phyloP scores from a whole-genome alignment of 495 filamentous ascomycete species.

The Xylaria palmicola region DNA sequence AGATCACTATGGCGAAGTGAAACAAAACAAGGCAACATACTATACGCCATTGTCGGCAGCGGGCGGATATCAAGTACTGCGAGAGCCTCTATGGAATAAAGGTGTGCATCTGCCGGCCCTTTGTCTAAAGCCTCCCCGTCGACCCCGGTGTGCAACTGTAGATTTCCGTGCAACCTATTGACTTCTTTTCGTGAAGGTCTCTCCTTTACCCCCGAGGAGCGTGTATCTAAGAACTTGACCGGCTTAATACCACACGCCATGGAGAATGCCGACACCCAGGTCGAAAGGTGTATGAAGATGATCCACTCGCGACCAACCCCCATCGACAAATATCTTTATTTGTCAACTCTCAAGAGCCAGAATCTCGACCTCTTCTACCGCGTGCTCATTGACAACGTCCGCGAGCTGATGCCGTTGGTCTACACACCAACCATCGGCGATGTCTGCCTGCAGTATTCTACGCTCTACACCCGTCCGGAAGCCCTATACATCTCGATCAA shows the following conservation, averaged over 20 bases:
- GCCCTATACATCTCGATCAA: slow-evolving; percentile 90
- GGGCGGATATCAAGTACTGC: slow-evolving; percentile 54
- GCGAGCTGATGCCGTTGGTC: slow-evolving; percentile 88
- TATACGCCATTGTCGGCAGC: slow-evolving; percentile 48
- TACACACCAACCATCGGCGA: slow-evolving; percentile 98
- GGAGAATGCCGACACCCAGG: slow-evolving; percentile 53
- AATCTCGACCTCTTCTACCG: slow-evolving; percentile 96
- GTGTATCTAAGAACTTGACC: slow-evolving; percentile 56
- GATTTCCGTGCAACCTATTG: slow-evolving; percentile 6
- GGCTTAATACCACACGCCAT: slow-evolving; percentile 58
- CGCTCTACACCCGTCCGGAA: slow-evolving; percentile 93
- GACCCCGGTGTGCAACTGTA: slow-evolving; percentile 9
- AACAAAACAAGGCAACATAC: slow-evolving; percentile 50
- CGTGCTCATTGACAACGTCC: slow-evolving; percentile 84
- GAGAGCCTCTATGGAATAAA: slow-evolving; percentile 60
- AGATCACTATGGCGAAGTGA: slow-evolving; percentile 50
- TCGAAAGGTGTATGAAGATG: slow-evolving; percentile 56
- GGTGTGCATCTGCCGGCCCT: slow-evolving; percentile 33
- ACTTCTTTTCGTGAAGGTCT: slow-evolving; percentile 41
- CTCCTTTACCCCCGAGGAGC: slow-evolving; percentile 56
- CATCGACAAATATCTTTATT: slow-evolving; percentile 94
- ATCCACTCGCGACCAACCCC: slow-evolving; percentile 73
- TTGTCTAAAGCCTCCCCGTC: slow-evolving; percentile 1
- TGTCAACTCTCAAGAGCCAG: slow-evolving; percentile 81
- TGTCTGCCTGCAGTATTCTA: slow-evolving; percentile 92